Percentiles rank a stretch among this genome's conserved stretches.
These are phyloP conservation scores for Luvunga scandens DNA, from an alignment of 345 rosid species.

Conservation along the genomic window DNA sequence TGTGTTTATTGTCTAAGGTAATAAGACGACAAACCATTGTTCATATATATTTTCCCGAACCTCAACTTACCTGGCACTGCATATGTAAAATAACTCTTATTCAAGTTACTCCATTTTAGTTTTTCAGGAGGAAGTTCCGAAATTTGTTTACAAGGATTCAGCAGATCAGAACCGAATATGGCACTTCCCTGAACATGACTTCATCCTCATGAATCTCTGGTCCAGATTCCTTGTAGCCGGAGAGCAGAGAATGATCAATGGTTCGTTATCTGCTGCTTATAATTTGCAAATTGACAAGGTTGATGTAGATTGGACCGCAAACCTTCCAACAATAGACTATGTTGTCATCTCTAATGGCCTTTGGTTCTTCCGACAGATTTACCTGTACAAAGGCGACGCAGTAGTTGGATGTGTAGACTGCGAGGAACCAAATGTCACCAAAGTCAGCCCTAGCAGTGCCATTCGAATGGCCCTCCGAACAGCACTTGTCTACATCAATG, in stretches of 20 bases:
- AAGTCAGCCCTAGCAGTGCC: constrained; percentile 40
- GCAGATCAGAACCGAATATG: constrained; percentile 65
- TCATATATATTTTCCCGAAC: too few relatives aligned
- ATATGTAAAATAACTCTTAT: too few relatives aligned
- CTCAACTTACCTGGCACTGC: too few relatives aligned
- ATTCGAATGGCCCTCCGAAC: constrained; percentile 48
- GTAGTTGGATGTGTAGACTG: constrained; percentile 65
- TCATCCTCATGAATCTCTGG: constrained; percentile 70
- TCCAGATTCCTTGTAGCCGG: constrained; percentile 57
- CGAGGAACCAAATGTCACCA: constrained; percentile 41
- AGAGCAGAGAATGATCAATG: constrained; percentile 47
- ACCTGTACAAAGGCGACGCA: constrained; percentile 38
- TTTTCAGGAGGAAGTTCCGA: constrained; percentile 64
- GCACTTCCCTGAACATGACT: constrained; percentile 59
- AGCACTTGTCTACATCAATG: constrained; percentile 40
- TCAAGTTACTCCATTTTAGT: neutral
- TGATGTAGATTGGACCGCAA: constrained; percentile 47
- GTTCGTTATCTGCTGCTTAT: constrained; percentile 41
- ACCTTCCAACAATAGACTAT: constrained; percentile 42
- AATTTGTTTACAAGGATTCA: constrained; percentile 44
- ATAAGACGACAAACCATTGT: too few relatives aligned
- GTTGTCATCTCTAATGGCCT: constrained; percentile 64
- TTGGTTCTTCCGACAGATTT: constrained; percentile 75
- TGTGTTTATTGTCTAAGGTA: constrained; percentile 79
- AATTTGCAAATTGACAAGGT: constrained; percentile 46